Conservation (phyloP, 352 stramenopile species). For the Lagenidium giganteum region DNA sequence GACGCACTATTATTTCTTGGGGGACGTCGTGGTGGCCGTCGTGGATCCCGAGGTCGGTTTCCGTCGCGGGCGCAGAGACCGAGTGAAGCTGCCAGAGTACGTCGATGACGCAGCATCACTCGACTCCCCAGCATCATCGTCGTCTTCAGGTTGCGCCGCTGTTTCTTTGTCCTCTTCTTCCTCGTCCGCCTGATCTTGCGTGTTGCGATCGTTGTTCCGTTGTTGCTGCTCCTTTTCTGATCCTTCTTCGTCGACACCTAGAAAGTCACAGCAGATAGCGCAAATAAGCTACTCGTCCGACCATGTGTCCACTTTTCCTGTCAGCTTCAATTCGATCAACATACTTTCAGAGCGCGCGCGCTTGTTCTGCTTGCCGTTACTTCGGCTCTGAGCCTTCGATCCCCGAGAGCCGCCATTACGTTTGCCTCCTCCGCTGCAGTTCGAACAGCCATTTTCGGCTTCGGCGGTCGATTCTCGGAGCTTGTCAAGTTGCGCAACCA, state of each 20-base stretch:
- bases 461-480: slow-evolving; percentile 32
- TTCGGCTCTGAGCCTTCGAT: no score
- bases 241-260: slow-evolving; percentile 13
- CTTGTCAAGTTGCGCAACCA: slow-evolving; percentile 65
- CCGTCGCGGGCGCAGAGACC: slow-evolving; percentile 53
- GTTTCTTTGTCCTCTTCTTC: slow-evolving; percentile 18
- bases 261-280: no score
- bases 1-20: slow-evolving; percentile 31
- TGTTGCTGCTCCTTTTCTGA: slow-evolving; percentile 3
- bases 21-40: slow-evolving; percentile 16
- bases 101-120: slow-evolving; percentile 33
- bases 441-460: slow-evolving; percentile 20
- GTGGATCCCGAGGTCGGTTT: slow-evolving; percentile 20
- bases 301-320: neutral
- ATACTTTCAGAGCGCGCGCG: slow-evolving; percentile 31
- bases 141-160: slow-evolving; percentile 26
- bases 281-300: no score
- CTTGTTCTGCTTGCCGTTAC: no score
- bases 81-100: no score
- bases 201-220: slow-evolving; percentile 21
- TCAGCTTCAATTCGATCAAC: no score
- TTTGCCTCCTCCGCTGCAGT: slow-evolving; percentile 28
- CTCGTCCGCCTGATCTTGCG: slow-evolving; percentile 11
- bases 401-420: slow-evolving; percentile 2
- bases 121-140: slow-evolving; percentile 35